Base-by-base conservation (phyloP, 352 stramenopile genomes). In the Hyaloperonospora brassicae region DNA sequence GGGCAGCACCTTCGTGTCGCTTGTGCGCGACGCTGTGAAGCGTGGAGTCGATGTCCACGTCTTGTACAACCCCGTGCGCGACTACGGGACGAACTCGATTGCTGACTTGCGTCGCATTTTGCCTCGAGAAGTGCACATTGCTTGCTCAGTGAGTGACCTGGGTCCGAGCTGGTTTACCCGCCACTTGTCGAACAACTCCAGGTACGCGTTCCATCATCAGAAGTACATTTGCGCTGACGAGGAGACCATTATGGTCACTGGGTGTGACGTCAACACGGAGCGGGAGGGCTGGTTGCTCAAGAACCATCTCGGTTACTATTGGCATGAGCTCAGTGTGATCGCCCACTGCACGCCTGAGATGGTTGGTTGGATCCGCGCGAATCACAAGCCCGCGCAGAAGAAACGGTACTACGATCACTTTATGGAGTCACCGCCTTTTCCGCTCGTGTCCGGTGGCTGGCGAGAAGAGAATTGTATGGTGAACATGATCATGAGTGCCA, bases 161-260 rank as follows among this genome's bases (percentile, higher is more conserved):
- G 79, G 79, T 2, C 79, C 79, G 21, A 61, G 56, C 24, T 68
- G 61, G 61, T 55, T 70, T 42, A 81, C 72, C 7, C 55, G 58
- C 21, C 65, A 64, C 38, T 50, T 86, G 50, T 90, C 80, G 34
- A 88, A 88, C 65, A 90, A 90, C 53, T 86, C 77, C 21, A 79
- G 79, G 43, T 90, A 90, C 57, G 80, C 73, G 27, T 90, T 90
- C 61, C 80, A 90, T 47, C 80, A 90, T 54, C 80, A 88, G 48
- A 90, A 90, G 64, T 90, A 90, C 43, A 38, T 90, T 35, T 87
- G 75, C 34, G 50, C 87, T 31, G 77, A 89, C 50, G 77, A 79
- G 23, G 45, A 64, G 27, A 64, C 52, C 1, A 51, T 90, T 50
- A 86, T 90, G 77, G 80, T 87, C 31, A 89, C 79, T 11, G 79